Percentiles rank a stretch among this genome's conserved stretches.
Evolutionary conservation across 169 alveolate species (phyloP).

Genomic region (Plasmodium cynomolgi): DNA sequence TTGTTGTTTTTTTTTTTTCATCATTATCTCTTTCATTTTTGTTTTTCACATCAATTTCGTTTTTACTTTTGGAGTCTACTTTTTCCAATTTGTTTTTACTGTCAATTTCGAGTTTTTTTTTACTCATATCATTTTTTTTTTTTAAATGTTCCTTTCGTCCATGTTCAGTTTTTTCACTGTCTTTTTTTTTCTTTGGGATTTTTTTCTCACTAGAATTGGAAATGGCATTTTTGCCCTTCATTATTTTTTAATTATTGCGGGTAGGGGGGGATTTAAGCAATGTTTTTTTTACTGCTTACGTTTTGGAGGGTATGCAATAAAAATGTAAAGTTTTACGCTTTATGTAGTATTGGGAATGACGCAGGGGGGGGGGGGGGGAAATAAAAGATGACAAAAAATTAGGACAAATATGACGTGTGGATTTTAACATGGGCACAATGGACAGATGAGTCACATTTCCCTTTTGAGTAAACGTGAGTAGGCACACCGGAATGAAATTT

Average conservation of each 20-base stretch:
- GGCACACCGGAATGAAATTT: background rate
- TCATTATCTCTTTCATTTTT: conserved; percentile 57
- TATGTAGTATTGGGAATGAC: background rate
- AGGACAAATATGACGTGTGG: background rate
- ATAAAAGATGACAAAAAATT: background rate
- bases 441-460: background rate
- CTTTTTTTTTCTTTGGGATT: conserved; percentile 29
- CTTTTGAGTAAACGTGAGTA: background rate
- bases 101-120: conserved; percentile 37
- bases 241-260: background rate
- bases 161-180: conserved; percentile 30
- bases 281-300: background rate
- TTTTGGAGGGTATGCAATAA: background rate
- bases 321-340: background rate
- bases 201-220: conserved; percentile 18
- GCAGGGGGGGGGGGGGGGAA: background rate
- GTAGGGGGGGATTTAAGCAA: background rate
- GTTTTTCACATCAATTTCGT: background rate
- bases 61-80: conserved; percentile 9
- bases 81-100: conserved; percentile 24
- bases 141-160: conserved; percentile 19
- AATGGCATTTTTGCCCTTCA: conserved; percentile 18
- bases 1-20: conserved; percentile 32
- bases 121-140: conserved; percentile 41
- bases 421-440: background rate